Base-by-base conservation (phyloP, 805 yeast species). In the Henningerozyma blattae region DNA sequence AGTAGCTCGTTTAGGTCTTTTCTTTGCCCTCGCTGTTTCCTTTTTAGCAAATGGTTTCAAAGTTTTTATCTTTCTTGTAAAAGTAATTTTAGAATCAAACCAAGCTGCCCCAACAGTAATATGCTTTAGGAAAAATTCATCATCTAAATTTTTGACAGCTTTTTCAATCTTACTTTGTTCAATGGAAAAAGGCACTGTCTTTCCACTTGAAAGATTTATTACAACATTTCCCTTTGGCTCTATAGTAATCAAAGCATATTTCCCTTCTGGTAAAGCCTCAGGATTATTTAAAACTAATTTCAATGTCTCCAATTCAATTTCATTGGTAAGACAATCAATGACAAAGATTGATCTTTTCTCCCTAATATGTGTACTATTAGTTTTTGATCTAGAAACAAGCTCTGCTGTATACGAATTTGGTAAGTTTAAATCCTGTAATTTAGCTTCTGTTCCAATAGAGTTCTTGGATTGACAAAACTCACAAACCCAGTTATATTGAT, bases 1-100 rank as follows among this genome's bases (percentile, higher is more conserved):
- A 5, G 43, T 36, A 10, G 42, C 38, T 15, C 52, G 32, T 27
- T 35, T 40, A 13, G 33, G 34, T 16, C 50, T 30, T 27, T 37
- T 41, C 10, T 27, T 33, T 4, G 24, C 31, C 12, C 27, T 32
- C 4, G 30, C 12, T 18, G 17, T 30, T 2, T n/a, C 5, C 14
- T n/a, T 15, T n/a, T 30, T 7, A 20, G 22, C 26, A 5, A 16
- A 22, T 13, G 33, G 26, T 16, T 22, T 18, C 26, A 34, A 22
- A 10, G 18, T 14, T 13, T 18, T 16, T 14, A 34, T 15, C 22
- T 13, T 19, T 33, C 28, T 30, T 27, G 18, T n/a, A 28, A 4
- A 28, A 17, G 3, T 24, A 16, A 9, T 26, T 22, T 27, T 31
- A 32, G 27, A 24, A n/a, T 13, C 7, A 31, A 33, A 33, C 34